These are phyloP conservation scores for Boletellus sp. DNA, from an alignment of 768 basidiomycete species.

Conservation along the genomic window DNA sequence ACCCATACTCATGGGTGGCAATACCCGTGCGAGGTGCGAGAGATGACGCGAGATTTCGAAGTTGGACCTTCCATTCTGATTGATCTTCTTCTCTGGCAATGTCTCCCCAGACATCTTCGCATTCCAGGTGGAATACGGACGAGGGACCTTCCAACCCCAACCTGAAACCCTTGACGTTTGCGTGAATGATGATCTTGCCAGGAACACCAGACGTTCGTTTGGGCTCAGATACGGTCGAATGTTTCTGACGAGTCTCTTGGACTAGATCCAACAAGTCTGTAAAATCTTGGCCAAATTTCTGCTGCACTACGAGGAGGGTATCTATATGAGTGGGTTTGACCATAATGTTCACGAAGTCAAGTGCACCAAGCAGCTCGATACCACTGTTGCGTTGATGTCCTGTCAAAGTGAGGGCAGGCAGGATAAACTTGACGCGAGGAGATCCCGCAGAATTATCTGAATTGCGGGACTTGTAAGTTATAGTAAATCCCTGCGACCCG, in stretches of 20 bases:
- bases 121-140: constrained; percentile 72
- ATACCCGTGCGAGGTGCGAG: constrained; percentile 58
- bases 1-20: constrained; percentile 34
- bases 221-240: constrained; percentile 9
- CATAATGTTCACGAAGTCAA: constrained; percentile 69
- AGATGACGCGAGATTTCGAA: constrained; percentile 80
- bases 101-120: constrained; percentile 66
- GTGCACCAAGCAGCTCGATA: constrained; percentile 52
- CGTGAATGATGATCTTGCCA: constrained; percentile 44
- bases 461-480: constrained; percentile 46
- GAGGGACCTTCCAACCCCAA: constrained; percentile 72
- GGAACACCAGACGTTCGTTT: constrained; percentile 13
- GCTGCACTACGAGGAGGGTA: constrained; percentile 75
- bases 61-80: constrained; percentile 61
- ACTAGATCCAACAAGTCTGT: constrained; percentile 71
- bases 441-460: constrained; percentile 34
- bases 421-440: constrained; percentile 55
- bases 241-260: constrained; percentile 50
- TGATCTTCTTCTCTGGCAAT: constrained; percentile 42
- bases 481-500: constrained; percentile 55
- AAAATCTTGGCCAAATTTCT: constrained; percentile 88
- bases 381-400: constrained; percentile 49
- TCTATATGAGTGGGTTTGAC: constrained; percentile 85
- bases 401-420: constrained; percentile 63
- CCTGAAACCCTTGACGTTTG: constrained; percentile 77